These are phyloP conservation scores for Beauveria sp. DNA, from an alignment of 2,329 filamentous ascomycete species.

Conservation along the genomic window DNA sequence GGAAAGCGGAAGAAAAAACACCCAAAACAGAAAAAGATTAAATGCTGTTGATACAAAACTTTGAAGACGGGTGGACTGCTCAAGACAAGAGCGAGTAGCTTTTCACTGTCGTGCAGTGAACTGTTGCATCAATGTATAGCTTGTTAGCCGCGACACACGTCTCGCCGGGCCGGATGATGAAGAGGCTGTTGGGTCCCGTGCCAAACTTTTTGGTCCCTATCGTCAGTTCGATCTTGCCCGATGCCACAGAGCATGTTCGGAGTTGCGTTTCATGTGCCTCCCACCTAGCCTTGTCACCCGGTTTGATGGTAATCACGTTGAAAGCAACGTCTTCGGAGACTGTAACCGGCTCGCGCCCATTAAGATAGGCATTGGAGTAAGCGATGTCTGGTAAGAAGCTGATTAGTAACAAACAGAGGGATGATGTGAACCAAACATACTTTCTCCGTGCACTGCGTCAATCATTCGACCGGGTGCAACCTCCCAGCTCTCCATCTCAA, in stretches of 20 bases:
- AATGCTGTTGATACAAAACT: background rate
- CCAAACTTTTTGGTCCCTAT: constrained; percentile 29
- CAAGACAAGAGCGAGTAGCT: constrained; percentile 15
- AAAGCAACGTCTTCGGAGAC: constrained; percentile 32
- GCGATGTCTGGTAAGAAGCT: constrained; percentile 29
- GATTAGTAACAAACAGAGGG: background rate
- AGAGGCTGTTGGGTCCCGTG: constrained; percentile 37
- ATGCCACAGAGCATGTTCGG: constrained; percentile 32
- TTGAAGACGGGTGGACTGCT: background rate
- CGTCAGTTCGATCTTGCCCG: constrained; percentile 34
- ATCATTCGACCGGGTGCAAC: constrained; percentile 34
- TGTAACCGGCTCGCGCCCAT: constrained; percentile 26
- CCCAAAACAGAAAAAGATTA: background rate
- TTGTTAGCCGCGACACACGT: constrained; percentile 34
- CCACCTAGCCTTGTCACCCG: constrained; percentile 29
- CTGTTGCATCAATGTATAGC: constrained; percentile 35
- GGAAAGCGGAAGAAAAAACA: background rate
- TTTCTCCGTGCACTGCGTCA: constrained; percentile 23
- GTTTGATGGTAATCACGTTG: constrained; percentile 33
- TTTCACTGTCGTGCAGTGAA: constrained; percentile 33
- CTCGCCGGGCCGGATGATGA: constrained; percentile 32
- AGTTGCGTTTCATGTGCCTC: constrained; percentile 21
- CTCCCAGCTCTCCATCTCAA: constrained; percentile 38
- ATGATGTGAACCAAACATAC: constrained; percentile 22
- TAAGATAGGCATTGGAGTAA: constrained; percentile 35